Evolutionary conservation across 1,284 basidiomycete genomes (phyloP), one percentile per base, ranked within the genome.

Genomic region (Melanopsichium pennsylvanicum): DNA sequence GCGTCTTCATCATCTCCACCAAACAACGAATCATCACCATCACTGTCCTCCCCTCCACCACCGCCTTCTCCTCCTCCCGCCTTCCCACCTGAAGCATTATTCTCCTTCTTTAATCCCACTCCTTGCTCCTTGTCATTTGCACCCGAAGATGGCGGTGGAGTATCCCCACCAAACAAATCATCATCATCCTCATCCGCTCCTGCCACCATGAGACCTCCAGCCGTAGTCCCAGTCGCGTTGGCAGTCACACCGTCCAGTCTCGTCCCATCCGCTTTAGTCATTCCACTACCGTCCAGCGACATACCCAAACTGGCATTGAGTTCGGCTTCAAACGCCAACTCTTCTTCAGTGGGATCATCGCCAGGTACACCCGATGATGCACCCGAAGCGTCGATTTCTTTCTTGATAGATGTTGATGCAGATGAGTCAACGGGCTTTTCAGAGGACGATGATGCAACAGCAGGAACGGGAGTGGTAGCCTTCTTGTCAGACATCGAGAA

Each of bases 281-380:
- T 44, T 4, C 45, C 52, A 32, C 38, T 58, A 16, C 56, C 64
- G 15, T 60, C 70, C 15, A 58, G 50, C 21, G 58, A 49, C 47
- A 70, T 59, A 0, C 62, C 63, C 4, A 74, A 51, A 29, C 66
- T 64, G 21, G 58, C 67, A 35, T 61, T 58, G 40, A 74, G 57
- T 50, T 76, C 72, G 33, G 58, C 71, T 44, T 75, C 71, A 36
- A 72, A 72, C 0, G 64, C 64, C 1, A 75, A 60, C 45, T 74
- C 74, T 32, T 70, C 74, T 34, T 74, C 69, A 5, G 69, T 66
- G 0, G 70, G 63, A 34, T 54, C 48, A 34, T 70, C 67, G 25
- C 36, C 58, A 9, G 23, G 35, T n/a, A 37, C 41, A 13, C 29
- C 47, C 16, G 45, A 35, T 34, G 23, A 50, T 15, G 59, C 27